These are phyloP conservation scores for Aristolochia californica DNA, from an alignment of 164 flowering plant genomes.

Conservation along the genomic window DNA sequence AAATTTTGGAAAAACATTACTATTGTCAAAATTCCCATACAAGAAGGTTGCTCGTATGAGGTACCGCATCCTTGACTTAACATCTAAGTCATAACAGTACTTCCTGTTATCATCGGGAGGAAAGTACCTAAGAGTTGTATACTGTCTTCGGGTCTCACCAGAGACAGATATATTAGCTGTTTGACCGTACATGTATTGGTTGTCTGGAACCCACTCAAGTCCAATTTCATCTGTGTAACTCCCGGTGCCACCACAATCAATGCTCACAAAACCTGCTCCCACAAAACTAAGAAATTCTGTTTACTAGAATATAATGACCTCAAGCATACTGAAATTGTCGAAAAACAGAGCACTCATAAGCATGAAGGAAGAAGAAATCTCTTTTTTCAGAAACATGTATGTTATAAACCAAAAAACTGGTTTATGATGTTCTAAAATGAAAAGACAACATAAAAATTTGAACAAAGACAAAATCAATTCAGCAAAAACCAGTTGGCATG, in stretches of 20 bases:
- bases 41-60: constrained; percentile 81
- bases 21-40: constrained; percentile 90
- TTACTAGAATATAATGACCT: neutral
- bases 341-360: too few species aligned
- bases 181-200: constrained; percentile 41
- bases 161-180: constrained; percentile 44
- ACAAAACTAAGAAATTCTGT: constrained; percentile 10
- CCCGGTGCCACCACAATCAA: constrained; percentile 75
- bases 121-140: constrained; percentile 62
- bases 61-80: constrained; percentile 64
- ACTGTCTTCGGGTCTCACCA: constrained; percentile 67
- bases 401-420: neutral
- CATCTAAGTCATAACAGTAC: constrained; percentile 76
- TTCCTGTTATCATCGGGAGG: constrained; percentile 81
- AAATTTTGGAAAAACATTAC: constrained; percentile 87
- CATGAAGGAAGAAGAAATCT: neutral
- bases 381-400: neutral
- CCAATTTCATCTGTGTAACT: constrained; percentile 74
- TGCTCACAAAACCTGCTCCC: constrained; percentile 79
- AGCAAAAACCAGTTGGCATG: too few species aligned
- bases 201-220: constrained; percentile 71
- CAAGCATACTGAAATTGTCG: too few species aligned
- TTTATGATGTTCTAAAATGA: too few species aligned
- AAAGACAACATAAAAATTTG: too few species aligned
- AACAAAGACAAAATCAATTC: too few species aligned